Conservation (phyloP, 2,329 filamentous ascomycete genomes). For the Trichoderma aggressivum region DNA sequence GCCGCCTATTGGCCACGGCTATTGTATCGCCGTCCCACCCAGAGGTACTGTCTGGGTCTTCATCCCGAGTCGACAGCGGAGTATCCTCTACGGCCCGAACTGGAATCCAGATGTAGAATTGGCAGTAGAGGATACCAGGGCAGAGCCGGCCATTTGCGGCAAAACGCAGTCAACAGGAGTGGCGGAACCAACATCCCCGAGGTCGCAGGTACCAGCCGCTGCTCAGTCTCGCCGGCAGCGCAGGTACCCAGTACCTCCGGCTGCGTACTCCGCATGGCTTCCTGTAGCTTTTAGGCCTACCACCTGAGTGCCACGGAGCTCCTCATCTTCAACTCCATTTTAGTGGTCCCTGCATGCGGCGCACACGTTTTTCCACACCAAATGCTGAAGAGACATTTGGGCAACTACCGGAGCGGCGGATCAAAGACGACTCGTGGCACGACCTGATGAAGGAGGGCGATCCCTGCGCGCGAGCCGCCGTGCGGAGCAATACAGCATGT, state of each 20-base stretch:
- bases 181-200: not conserved
- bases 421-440: constrained; percentile 11
- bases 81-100: not conserved
- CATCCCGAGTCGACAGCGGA: not conserved
- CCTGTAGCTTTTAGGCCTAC: not conserved
- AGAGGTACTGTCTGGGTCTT: not conserved
- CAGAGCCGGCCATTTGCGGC: not conserved
- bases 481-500: not conserved
- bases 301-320: constrained; percentile 3
- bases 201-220: not conserved
- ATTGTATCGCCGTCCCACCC: not conserved
- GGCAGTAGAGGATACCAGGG: not conserved
- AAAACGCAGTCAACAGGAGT: no score
- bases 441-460: not conserved
- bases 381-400: constrained; percentile 1
- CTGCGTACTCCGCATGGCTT: not conserved
- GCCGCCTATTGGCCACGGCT: not conserved
- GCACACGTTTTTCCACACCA: constrained; percentile 7
- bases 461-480: not conserved
- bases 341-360: constrained; percentile 13
- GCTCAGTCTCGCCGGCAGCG: no score
- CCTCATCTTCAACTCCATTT: constrained; percentile 7
- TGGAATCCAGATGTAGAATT: no score
- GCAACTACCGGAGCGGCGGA: constrained; percentile 3
- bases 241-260: not conserved